A percentile compares a stretch with the other conserved stretches of the same genome.
These are phyloP conservation scores for Phialophora expanda DNA, from an alignment of 2,329 filamentous ascomycete genomes.

Conservation along the genomic window DNA sequence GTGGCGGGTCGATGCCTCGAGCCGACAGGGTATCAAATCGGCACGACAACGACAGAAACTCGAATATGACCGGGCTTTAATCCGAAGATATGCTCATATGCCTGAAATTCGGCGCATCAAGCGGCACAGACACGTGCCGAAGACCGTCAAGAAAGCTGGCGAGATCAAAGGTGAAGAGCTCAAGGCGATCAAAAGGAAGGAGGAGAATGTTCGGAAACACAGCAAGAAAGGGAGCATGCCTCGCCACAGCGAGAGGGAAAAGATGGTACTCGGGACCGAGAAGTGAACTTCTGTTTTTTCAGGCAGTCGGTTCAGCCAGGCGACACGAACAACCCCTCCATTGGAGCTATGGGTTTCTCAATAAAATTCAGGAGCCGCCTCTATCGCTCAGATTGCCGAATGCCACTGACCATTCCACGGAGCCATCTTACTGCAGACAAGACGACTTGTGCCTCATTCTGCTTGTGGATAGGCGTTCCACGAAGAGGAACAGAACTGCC, in stretches of 20 bases:
- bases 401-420: neutral
- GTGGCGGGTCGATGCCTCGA: constrained; percentile 86
- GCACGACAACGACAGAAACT: constrained; percentile 83
- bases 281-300: constrained; percentile 51
- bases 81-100: constrained; percentile 89
- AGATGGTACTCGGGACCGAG: constrained; percentile 79
- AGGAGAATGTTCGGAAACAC: constrained; percentile 94
- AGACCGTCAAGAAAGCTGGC: constrained; percentile 91
- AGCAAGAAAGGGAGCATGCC: constrained; percentile 79
- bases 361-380: neutral
- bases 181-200: constrained; percentile 81
- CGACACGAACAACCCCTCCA: neutral
- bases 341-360: neutral
- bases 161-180: constrained; percentile 94
- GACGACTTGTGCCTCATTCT: neutral
- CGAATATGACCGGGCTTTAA: constrained; percentile 87
- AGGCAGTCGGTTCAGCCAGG: neutral
- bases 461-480: neutral
- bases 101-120: constrained; percentile 91
- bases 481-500: neutral
- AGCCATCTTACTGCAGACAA: neutral
- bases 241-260: constrained; percentile 81
- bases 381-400: neutral
- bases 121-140: constrained; percentile 87
- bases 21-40: constrained; percentile 82